Conservation (phyloP, 331 rosid species). For the Spiraea crenata region DNA sequence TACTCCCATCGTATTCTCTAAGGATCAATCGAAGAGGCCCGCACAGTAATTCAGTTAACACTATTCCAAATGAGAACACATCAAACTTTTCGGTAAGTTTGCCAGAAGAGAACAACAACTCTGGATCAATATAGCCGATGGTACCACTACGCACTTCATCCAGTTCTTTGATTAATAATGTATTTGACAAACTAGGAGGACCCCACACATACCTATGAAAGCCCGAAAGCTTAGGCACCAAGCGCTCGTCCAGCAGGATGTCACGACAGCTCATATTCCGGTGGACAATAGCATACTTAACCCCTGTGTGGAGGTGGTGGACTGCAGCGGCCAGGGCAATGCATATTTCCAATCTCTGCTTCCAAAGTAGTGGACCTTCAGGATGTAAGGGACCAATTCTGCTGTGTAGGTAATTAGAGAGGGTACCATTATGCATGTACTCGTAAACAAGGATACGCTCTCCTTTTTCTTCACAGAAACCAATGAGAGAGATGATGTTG, state of each 20-base stretch:
- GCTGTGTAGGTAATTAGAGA: no score
- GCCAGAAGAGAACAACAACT: not conserved
- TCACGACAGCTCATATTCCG: not conserved
- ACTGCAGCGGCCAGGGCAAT: not conserved
- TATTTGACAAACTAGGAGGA: not conserved
- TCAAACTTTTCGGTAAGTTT: not conserved
- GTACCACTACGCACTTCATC: no score
- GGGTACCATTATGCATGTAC: no score
- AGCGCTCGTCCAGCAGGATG: not conserved
- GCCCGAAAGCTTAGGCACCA: not conserved
- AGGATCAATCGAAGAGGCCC: not conserved
- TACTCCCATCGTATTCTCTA: no score
- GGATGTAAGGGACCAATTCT: no score
- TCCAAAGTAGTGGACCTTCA: no score
- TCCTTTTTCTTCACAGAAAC: no score
- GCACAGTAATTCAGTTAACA: not conserved
- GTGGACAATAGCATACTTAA: not conserved
- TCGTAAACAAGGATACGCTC: no score
- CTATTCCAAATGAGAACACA: not conserved
- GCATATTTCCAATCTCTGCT: no score
- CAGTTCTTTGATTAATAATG: not conserved
- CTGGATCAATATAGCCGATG: not conserved
- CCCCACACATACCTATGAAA: not conserved
- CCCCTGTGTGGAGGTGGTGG: not conserved
- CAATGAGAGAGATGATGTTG: no score